Evolutionary conservation across 805 yeast genomes (phyloP).

Genomic region (Wickerhamomyces kurtzmanii): DNA sequence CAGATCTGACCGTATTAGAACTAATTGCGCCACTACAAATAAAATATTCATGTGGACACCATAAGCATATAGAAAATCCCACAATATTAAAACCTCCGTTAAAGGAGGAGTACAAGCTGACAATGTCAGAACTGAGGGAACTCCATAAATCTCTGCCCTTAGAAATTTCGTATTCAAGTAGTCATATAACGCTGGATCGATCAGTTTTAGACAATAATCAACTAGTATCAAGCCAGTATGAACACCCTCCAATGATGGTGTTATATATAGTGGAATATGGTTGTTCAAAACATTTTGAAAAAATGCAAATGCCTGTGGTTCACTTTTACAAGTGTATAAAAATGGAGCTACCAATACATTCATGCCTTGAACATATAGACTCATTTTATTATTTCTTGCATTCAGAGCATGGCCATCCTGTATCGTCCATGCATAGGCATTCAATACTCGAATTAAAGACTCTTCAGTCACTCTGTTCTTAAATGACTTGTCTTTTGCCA

Average conservation of each 20-base stretch:
- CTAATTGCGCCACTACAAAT: constrained; percentile 75
- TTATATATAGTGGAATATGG: constrained; percentile 70
- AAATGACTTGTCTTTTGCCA: constrained; percentile 64
- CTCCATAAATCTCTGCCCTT: constrained; percentile 86
- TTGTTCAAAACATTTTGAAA: constrained; percentile 51
- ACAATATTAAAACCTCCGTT: constrained; percentile 59
- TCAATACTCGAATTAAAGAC: constrained; percentile 55
- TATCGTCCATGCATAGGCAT: constrained; percentile 54
- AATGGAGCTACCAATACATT: constrained; percentile 82
- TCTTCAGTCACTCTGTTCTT: constrained; percentile 60
- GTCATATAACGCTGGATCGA: constrained; percentile 57
- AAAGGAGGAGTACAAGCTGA: constrained; percentile 87
- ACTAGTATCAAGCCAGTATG: constrained; percentile 65
- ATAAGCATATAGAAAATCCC: constrained; percentile 90
- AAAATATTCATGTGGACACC: constrained; percentile 84
- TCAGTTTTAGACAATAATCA: constrained; percentile 59
- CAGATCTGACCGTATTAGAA: constrained; percentile 56
- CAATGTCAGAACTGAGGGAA: constrained; percentile 73
- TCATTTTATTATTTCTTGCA: constrained; percentile 7
- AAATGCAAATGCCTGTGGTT: constrained; percentile 76
- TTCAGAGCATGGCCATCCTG: constrained; percentile 8
- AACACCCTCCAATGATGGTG: constrained; percentile 72
- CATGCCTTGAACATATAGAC: constrained; percentile 81
- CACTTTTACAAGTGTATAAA: constrained; percentile 64
- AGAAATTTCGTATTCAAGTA: constrained; percentile 47